Evolutionary conservation across 2,329 filamentous ascomycete species (phyloP).

Genomic region (Paraphoma chrysanthemicola): DNA sequence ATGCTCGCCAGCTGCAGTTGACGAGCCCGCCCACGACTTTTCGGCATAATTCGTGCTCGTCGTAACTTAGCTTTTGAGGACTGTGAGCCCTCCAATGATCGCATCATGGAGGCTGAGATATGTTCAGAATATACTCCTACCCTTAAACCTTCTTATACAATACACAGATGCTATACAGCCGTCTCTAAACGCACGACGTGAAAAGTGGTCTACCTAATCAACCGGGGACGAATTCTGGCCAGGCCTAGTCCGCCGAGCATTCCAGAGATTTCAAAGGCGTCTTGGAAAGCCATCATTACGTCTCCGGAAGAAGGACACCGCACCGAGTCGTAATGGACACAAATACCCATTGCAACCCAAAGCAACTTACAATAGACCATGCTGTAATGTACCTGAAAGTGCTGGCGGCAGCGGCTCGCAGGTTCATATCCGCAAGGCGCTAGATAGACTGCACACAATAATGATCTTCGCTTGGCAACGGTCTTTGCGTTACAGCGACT

Average conservation of each 20-base stretch:
- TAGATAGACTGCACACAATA: slow-evolving; percentile 31
- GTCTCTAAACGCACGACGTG: too few species aligned
- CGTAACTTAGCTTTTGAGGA: too few species aligned
- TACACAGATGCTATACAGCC: too few species aligned
- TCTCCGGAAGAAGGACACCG: neutral
- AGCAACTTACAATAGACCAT: slow-evolving; percentile 7
- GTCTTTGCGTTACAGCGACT: slow-evolving; percentile 18
- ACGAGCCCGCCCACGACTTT: neutral
- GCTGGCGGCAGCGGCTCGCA: slow-evolving; percentile 16
- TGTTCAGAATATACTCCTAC: too few species aligned
- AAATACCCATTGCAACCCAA: neutral
- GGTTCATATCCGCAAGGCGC: slow-evolving; percentile 16
- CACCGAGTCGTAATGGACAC: neutral
- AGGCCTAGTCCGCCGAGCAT: slow-evolving; percentile 8
- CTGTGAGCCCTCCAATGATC: too few species aligned
- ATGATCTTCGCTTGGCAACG: slow-evolving; percentile 37
- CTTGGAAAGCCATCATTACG: too few species aligned
- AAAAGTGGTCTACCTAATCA: too few species aligned
- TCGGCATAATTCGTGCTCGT: too few species aligned
- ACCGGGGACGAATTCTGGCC: too few species aligned
- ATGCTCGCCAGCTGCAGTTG: neutral
- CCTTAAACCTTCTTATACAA: too few species aligned
- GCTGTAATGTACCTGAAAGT: slow-evolving; percentile 25
- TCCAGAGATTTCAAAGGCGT: slow-evolving; percentile 5
- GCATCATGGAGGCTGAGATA: too few species aligned